Evolutionary conservation across 2,329 filamentous ascomycete genomes (phyloP).

Genomic region (Cladosporium sp.): DNA sequence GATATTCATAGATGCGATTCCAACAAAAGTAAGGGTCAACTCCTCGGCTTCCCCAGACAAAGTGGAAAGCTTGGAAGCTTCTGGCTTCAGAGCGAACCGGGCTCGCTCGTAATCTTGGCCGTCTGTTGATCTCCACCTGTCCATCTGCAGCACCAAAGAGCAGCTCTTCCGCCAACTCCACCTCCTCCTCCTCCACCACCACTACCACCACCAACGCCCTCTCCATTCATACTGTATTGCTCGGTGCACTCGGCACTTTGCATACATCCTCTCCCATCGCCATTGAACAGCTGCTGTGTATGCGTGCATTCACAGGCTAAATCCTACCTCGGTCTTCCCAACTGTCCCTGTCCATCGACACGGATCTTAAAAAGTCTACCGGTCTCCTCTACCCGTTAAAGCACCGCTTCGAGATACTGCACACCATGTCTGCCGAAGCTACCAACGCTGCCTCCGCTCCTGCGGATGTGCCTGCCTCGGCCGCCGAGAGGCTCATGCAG

Average conservation of each 20-base stretch:
- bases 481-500: conserved; percentile 50
- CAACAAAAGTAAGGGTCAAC: no score
- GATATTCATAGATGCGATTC: no score
- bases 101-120: neutral
- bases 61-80: no score
- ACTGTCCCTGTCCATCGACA: neutral
- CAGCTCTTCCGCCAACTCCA: no score
- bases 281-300: neutral
- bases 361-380: conserved; percentile 8
- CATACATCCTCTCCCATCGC: neutral
- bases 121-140: neutral
- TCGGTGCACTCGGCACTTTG: neutral
- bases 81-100: no score
- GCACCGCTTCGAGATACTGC: neutral
- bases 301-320: neutral
- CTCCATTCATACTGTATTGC: neutral
- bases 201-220: neutral
- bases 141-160: neutral
- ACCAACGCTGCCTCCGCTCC: conserved; percentile 19
- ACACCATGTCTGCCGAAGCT: conserved; percentile 22
- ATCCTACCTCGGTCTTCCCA: neutral
- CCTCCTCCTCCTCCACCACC: neutral
- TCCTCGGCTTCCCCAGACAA: no score
- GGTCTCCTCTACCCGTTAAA: conserved; percentile 13
- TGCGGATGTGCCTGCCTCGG: conserved; percentile 19